phyloP scores from a whole-genome alignment of 306 rosid species.

The Hippophae tibetana region DNA sequence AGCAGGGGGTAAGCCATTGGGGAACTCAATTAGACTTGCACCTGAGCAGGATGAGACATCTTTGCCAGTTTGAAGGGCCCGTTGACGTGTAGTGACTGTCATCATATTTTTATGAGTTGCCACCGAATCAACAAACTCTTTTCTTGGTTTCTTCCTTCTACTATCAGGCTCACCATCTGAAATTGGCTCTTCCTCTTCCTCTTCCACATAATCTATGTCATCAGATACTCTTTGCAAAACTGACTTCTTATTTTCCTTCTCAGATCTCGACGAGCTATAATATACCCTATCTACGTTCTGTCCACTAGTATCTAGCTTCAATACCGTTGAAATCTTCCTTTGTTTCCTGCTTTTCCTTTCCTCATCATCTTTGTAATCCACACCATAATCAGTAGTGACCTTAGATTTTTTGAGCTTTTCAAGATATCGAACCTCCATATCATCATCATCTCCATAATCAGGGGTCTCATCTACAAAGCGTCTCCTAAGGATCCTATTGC shows the following conservation, averaged over 20 bases:
- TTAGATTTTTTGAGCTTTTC: conserved; percentile 23
- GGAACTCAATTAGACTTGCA: conserved; percentile 26
- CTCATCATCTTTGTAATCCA: conserved; percentile 24
- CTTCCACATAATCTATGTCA: conserved; percentile 29
- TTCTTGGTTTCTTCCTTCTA: conserved; percentile 25
- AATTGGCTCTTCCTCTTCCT: conserved; percentile 30
- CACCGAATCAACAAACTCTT: conserved; percentile 24
- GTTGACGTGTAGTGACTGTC: conserved; percentile 23
- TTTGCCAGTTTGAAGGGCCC: conserved; percentile 33
- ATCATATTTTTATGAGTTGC: conserved; percentile 19
- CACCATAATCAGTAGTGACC: conserved; percentile 10
- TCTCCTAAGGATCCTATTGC: conserved; percentile 22
- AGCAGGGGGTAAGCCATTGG: conserved; percentile 28
- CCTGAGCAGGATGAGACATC: conserved; percentile 28
- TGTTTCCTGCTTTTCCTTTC: conserved; percentile 28
- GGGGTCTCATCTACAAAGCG: conserved; percentile 12
- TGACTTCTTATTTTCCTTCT: conserved; percentile 30
- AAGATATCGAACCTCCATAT: conserved; percentile 21
- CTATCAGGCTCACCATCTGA: conserved; percentile 29
- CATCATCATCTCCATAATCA: conserved; percentile 17
- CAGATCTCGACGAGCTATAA: conserved; percentile 15
- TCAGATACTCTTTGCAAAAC: conserved; percentile 20
- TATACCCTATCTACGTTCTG: conserved; percentile 11
- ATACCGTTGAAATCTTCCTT: conserved; percentile 23
- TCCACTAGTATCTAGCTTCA: conserved; percentile 15